These are phyloP conservation scores for Butyriboletus appendiculatus DNA, from an alignment of 1,284 basidiomycete species.

Conservation along the genomic window DNA sequence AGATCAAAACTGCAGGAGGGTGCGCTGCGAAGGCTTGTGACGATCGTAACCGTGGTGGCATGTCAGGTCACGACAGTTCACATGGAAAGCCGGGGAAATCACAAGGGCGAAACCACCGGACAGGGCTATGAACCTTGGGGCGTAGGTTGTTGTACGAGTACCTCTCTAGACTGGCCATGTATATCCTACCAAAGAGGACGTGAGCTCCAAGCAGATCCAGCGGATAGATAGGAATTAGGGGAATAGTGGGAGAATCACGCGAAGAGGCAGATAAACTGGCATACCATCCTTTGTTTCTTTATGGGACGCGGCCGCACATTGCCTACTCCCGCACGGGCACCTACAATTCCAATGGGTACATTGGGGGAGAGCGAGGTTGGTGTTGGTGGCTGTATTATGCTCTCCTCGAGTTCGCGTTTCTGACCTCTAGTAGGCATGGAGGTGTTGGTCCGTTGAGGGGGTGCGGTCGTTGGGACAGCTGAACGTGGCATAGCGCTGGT, in stretches of 20 bases:
- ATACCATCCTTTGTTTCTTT: constrained; percentile 77
- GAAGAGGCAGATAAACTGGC: constrained; percentile 9
- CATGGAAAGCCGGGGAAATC: constrained; percentile 5
- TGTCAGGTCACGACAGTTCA: constrained; percentile 10
- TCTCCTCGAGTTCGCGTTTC: constrained; percentile 51
- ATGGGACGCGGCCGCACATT: constrained; percentile 65
- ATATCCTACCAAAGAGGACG: constrained; percentile 32
- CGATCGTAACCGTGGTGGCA: constrained; percentile 4
- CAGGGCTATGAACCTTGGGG: constrained; percentile 43
- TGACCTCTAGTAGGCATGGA: constrained; percentile 41
- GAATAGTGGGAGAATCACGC: neutral
- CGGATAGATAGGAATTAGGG: neutral
- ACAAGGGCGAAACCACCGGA: neutral
- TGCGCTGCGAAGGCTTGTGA: constrained; percentile 5
- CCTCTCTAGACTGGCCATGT: constrained; percentile 41
- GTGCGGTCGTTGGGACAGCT: constrained; percentile 26
- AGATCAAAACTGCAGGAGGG: constrained; percentile 14
- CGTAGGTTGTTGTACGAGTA: constrained; percentile 48
- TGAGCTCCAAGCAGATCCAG: constrained; percentile 19
- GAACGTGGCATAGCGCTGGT: constrained; percentile 35
- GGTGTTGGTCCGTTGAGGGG: constrained; percentile 24
- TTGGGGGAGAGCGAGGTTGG: constrained; percentile 24
- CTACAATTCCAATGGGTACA: constrained; percentile 37
- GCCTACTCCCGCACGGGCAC: constrained; percentile 55
- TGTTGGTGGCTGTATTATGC: constrained; percentile 21